phyloP scores from a whole-genome alignment of 192 early-diverging fungal species.

The Phlyctochytrium arcticum region DNA sequence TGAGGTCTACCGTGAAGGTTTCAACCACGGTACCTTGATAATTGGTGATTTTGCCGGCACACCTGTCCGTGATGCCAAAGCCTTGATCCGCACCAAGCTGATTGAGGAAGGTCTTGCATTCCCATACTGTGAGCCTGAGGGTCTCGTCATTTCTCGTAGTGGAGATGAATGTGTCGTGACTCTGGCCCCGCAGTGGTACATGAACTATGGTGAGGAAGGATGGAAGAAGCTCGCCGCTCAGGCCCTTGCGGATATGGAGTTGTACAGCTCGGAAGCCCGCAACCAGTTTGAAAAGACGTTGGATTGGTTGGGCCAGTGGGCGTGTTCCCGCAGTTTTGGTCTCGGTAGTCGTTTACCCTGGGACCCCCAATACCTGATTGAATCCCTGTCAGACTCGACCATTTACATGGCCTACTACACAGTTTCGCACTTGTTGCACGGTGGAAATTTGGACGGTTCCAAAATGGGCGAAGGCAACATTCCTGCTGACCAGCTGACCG shows the following conservation, averaged over 20 bases:
- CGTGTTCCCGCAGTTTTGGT: conserved; percentile 91
- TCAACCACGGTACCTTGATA: conserved; percentile 86
- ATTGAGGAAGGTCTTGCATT: conserved; percentile 72
- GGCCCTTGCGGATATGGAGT: conserved; percentile 75
- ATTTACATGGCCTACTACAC: conserved; percentile 99
- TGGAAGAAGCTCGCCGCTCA: conserved; percentile 77
- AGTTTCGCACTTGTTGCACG: conserved; percentile 86
- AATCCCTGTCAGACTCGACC: conserved; percentile 96
- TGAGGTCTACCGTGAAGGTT: conserved; percentile 94
- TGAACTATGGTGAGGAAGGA: conserved; percentile 89
- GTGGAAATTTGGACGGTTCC: conserved; percentile 79
- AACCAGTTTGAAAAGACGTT: conserved; percentile 82
- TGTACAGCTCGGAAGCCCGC: conserved; percentile 74
- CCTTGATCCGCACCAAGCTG: conserved; percentile 70
- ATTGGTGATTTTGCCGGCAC: conserved; percentile 79
- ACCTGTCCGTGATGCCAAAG: conserved; percentile 88
- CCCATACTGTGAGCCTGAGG: conserved; percentile 93
- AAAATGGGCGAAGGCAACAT: conserved; percentile 73
- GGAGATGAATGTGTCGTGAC: conserved; percentile 98
- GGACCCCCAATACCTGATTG: conserved; percentile 89
- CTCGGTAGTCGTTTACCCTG: conserved; percentile 91
- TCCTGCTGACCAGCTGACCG: conserved; percentile 80
- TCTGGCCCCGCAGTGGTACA: conserved; percentile 96
- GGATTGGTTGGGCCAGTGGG: conserved; percentile 95
- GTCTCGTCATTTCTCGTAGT: conserved; percentile 84